A percentile compares a stretch with the other conserved stretches of the same genome.
Evolutionary conservation across 2,329 filamentous ascomycete genomes (phyloP).

Genomic region (Pseudocercospora fijiensis): DNA sequence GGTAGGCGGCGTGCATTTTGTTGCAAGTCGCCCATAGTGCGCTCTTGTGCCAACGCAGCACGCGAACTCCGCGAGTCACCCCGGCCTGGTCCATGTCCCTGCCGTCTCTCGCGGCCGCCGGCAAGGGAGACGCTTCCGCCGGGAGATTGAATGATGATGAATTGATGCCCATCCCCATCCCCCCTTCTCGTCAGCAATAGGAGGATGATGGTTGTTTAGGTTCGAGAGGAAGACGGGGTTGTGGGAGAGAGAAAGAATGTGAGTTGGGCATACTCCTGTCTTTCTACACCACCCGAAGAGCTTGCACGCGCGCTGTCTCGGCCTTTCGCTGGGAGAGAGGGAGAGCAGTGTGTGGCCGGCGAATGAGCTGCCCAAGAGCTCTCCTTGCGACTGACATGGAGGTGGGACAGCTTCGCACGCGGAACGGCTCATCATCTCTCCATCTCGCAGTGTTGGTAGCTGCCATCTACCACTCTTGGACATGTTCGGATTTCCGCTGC

Average conservation of each 20-base stretch:
- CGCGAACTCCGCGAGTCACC: slow-evolving; percentile 7
- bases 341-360: slow-evolving; percentile 7
- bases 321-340: not conserved
- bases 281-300: slow-evolving; percentile 1
- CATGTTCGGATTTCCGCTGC: not conserved
- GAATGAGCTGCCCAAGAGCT: slow-evolving; percentile 8
- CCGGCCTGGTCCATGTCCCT: slow-evolving; percentile 7
- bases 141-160: not conserved
- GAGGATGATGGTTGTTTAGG: not conserved
- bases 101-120: slow-evolving; percentile 8
- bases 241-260: slow-evolving; percentile 1
- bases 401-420: not conserved
- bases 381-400: not conserved
- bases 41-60: slow-evolving; percentile 6
- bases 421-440: not conserved
- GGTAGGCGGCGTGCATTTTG: not conserved
- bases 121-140: slow-evolving; percentile 7
- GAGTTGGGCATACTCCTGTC: slow-evolving; percentile 6
- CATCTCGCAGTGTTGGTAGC: not conserved
- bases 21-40: not conserved
- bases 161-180: slow-evolving; percentile 5
- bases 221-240: not conserved
- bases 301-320: slow-evolving; percentile 1
- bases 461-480: slow-evolving; percentile 2
- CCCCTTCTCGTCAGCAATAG: not conserved